Evolutionary conservation across 2,329 filamentous ascomycete species (phyloP), one percentile per base, ranked within the genome.

Genomic region (Blumeriella jaapii): DNA sequence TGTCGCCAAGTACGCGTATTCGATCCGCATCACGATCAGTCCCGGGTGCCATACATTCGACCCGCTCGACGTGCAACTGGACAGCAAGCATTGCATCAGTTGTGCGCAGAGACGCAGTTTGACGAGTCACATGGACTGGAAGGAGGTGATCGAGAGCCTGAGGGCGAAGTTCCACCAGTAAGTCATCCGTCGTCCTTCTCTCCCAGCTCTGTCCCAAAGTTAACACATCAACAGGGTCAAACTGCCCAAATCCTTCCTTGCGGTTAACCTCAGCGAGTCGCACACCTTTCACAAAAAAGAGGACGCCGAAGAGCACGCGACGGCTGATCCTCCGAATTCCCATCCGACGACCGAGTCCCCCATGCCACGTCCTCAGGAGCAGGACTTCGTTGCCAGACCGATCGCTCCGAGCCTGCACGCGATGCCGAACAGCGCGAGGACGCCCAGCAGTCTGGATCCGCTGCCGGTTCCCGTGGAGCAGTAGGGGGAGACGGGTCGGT

Each of bases 1-100:
- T 27, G 49, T 50, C 9, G 46, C 46, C 3, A 55, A 46, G 35
- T 95, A 89, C 60, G 83, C 86, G 36, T 98, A 98, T 61, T 91
- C 81, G 53, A 98, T 98, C 56, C 81, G 89, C 40, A 95, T 98
- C 56, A 91, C 84, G 17, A 86, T 98, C 53, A 91, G 82, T 47
- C 91, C 93, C 2, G 91, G 91, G 8, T 96, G 89, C 54, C 91
- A 98, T 59, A 87, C 93, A 9, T 93, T 89, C 57, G 91, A 96
- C 59, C 91, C 91, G 4, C 69, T 98, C 17, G 89, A 98, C 56
- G 87, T 98, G 47, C 86, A 94, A 63, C 74, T 98, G 17, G 91
- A 98, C 59, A 91, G 83, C 50, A 84, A 91, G 51, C 91, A 98
- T 58, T 93, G 86, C 58, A 98, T 98, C 51, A 87, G 89, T 25